Conservation (phyloP, 140 eudicot species). For the Anethum foeniculum region DNA sequence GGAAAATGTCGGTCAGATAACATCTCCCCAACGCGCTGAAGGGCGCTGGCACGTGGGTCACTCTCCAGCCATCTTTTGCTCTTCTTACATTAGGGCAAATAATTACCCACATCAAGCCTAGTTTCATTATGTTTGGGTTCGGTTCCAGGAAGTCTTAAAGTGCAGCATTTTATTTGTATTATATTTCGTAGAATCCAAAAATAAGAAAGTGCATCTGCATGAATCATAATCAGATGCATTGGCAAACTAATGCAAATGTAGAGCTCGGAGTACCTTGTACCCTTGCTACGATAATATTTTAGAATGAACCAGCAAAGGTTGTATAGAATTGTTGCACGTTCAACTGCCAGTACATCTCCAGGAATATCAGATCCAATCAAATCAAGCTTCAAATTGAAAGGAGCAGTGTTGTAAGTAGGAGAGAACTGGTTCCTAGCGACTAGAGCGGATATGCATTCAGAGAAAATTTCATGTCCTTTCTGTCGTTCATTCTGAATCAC, state of each 20-base stretch:
- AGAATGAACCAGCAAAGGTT: slow-evolving; percentile 54
- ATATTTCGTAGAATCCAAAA: background rate
- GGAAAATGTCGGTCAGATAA: background rate
- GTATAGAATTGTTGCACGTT: slow-evolving; percentile 68
- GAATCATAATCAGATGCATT: background rate
- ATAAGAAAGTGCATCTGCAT: background rate
- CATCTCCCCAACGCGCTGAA: background rate
- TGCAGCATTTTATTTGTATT: background rate
- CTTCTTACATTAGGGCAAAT: background rate
- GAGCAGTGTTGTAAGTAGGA: slow-evolving; percentile 20
- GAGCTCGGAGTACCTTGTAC: slow-evolving; percentile 46
- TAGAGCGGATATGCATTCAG: slow-evolving; percentile 50
- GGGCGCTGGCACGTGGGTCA: background rate
- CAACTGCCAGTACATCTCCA: slow-evolving; percentile 54
- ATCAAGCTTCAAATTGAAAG: slow-evolving; percentile 30
- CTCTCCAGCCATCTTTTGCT: background rate
- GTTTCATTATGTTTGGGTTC: background rate
- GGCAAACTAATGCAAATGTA: background rate
- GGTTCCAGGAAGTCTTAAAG: background rate
- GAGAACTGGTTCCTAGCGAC: slow-evolving; percentile 36
- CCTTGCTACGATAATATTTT: slow-evolving; percentile 28
- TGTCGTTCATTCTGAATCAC: slow-evolving; percentile 36
- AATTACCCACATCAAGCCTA: background rate
- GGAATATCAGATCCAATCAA: slow-evolving; percentile 40
- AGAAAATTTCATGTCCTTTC: slow-evolving; percentile 39